Base-by-base conservation (phyloP, 2,329 filamentous ascomycete genomes). In the Zymoseptoria pseudotritici region DNA sequence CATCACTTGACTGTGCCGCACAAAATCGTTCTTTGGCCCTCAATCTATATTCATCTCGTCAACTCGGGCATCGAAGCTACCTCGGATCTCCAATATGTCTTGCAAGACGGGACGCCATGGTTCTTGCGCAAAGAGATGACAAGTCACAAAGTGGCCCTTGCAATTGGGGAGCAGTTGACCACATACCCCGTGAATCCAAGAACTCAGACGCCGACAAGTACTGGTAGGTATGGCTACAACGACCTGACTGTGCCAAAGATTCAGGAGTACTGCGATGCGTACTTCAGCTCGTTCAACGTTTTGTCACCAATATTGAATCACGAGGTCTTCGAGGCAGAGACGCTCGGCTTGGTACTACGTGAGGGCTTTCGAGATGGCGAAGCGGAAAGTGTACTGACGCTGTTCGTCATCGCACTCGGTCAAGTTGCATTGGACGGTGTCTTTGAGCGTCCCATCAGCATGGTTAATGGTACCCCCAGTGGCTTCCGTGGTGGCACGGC, bases 271-370 rank as follows among this genome's bases (percentile, higher is more conserved):
- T 77, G 78, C 59, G 81, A 80, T 54, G 76, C 78, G 0, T 86
- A 83, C 66, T 86, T 86, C 67, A 80, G 83, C 65, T 81, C 78
- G 1, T 83, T 83, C 71, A 86, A 86, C 67, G 75, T 83, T 11
- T 67, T 85, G 13, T 80, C 81, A 65, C 84, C 84, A 0, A 78
- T 86, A 46, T 74, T 86, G 67, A 82, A 85, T 62, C 76, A 81
- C n/a, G 78, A 82, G 36, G 73, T 72, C 21, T 86, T 86, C 69
- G 73, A 78, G 62, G 74, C 77, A 7, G 75, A 78, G 46, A 79
- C 76, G 2, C 67, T 86, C 8, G 71, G 74, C 1, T 70, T 75
- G 5, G 75, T 85, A 2, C 67, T 80, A 49, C 75, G 73, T 11
- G 74, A 78, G 53, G 79, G 80, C 0, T 82, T 84, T 63, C 75